A percentile compares a stretch with the other conserved stretches of the same genome.
Evolutionary conservation across 139 green algal species (phyloP).

Genomic region (Coelastrella sp.): DNA sequence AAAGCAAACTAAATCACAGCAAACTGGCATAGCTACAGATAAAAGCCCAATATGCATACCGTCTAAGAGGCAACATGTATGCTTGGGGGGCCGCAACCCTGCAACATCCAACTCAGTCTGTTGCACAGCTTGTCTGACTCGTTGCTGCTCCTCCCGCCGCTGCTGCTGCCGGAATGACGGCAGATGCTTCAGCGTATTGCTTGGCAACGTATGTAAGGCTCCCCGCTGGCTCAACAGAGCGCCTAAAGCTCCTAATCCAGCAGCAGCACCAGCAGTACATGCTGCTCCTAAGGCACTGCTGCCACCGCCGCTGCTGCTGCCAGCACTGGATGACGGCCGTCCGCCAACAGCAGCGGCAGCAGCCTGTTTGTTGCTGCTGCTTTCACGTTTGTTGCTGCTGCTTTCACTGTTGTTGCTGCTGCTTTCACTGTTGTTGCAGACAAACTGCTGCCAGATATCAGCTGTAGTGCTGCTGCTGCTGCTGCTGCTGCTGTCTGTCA

Average conservation of each 20-base stretch:
- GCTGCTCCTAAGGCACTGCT: background rate
- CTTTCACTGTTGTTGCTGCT: slow-evolving; percentile 22
- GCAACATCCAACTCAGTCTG: no score
- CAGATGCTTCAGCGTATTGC: background rate
- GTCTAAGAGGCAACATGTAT: no score
- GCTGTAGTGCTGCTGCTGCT: no score
- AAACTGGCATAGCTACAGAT: no score
- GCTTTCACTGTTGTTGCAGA: slow-evolving; percentile 14
- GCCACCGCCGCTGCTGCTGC: background rate
- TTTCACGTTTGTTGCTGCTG: no score
- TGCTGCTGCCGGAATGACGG: slow-evolving; percentile 13
- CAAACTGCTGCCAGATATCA: slow-evolving; percentile 18
- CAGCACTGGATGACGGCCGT: background rate
- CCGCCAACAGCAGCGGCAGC: no score
- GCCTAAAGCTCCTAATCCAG: background rate
- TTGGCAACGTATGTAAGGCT: background rate
- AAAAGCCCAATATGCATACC: no score
- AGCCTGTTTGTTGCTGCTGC: no score
- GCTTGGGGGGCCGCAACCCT: no score
- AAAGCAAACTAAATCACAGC: no score
- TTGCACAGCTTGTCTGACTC: no score
- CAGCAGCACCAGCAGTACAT: background rate
- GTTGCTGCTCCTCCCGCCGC: slow-evolving; percentile 19
- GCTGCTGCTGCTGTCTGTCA: no score
- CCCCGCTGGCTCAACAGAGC: background rate